phyloP scores from a whole-genome alignment of 257 asterid genomes.

The Misopates orontium region DNA sequence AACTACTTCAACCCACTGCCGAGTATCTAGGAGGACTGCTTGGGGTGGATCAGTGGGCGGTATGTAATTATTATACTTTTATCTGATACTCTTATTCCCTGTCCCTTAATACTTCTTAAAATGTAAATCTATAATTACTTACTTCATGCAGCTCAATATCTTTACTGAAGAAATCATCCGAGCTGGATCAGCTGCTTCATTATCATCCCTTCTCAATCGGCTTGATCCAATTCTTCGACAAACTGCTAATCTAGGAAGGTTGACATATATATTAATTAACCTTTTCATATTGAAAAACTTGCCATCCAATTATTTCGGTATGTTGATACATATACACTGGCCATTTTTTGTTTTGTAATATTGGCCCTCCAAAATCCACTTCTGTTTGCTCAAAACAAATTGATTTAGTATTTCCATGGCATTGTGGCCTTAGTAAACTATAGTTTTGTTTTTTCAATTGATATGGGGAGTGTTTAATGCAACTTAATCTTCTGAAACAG shows the following conservation, averaged over 20 bases:
- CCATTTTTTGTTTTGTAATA: slow-evolving; percentile 4
- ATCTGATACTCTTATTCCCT: slow-evolving; percentile 18
- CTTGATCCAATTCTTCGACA: slow-evolving; percentile 94
- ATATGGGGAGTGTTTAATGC: slow-evolving; percentile 22
- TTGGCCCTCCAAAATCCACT: slow-evolving; percentile 15
- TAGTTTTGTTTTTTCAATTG: slow-evolving; percentile 21
- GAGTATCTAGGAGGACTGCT: slow-evolving; percentile 91
- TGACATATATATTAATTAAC: slow-evolving; percentile 17
- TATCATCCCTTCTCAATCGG: slow-evolving; percentile 91
- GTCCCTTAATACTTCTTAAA: slow-evolving; percentile 20
- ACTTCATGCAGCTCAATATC: slow-evolving; percentile 67
- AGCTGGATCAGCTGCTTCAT: slow-evolving; percentile 97
- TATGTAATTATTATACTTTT: slow-evolving; percentile 40
- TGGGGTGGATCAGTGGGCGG: slow-evolving; percentile 88
- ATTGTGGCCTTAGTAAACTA: slow-evolving; percentile 3
- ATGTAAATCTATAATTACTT: slow-evolving; percentile 24
- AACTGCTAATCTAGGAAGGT: slow-evolving; percentile 97
- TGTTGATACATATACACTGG: slow-evolving; percentile 13
- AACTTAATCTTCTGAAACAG: slow-evolving; percentile 47
- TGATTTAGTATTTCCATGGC: slow-evolving; percentile 1
- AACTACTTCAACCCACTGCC: slow-evolving; percentile 92
- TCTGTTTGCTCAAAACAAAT: not conserved
- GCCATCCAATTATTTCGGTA: slow-evolving; percentile 12
- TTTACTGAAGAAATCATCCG: slow-evolving; percentile 97
- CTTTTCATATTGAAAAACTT: not conserved